Evolutionary conservation across 208 protist genomes (phyloP), one percentile per base, ranked within the genome.

Genomic region (Leishmania major): DNA sequence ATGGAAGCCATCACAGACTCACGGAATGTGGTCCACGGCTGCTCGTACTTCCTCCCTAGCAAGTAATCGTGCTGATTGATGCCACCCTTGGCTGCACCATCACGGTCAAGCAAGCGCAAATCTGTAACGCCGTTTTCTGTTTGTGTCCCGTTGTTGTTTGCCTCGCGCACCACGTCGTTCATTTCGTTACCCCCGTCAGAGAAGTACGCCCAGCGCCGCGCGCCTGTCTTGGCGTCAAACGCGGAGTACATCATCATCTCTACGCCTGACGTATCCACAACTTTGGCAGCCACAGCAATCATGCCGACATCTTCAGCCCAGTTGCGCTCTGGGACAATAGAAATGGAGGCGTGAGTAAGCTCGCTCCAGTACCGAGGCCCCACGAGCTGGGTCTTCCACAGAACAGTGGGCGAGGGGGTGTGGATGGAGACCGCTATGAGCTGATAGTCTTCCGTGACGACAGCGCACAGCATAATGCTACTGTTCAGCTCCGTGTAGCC

Each of bases 11-110:
- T 91, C 31, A 97, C 75, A 19, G 91, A 91, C 72, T 97, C 92
- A 28, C 93, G 93, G 64, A 90, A 97, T 43, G 72, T 94, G 0
- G 91, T 92, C 93, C 92, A 98, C 55, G 92, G 92, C 77, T 93
- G 89, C 87, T 94, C 91, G 73, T 90, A 87, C 7, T 67, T 70
- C 22, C 77, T 31, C 3, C 59, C 79, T n/a, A 82, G 67, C 25
- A 79, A 74, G 53, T 35, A 77, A 17, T 53, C 49, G 5, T 78
- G n/a, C 11, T 64, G 31, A 4, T 60, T n/a, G 1, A 4, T 57
- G 28, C 53, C n/a, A 40, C 8, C 66, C 5, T 77, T 78, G 15
- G 1, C 77, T 28, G 80, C 72, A 7, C 60, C 78, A 43, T 74
- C 40, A 19, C 25, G 53, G 25, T 15, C 11, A n/a, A 64, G 53